Conservation (phyloP, 2,329 filamentous ascomycete genomes). For the Stagonosporopsis cucurbitacearum region DNA sequence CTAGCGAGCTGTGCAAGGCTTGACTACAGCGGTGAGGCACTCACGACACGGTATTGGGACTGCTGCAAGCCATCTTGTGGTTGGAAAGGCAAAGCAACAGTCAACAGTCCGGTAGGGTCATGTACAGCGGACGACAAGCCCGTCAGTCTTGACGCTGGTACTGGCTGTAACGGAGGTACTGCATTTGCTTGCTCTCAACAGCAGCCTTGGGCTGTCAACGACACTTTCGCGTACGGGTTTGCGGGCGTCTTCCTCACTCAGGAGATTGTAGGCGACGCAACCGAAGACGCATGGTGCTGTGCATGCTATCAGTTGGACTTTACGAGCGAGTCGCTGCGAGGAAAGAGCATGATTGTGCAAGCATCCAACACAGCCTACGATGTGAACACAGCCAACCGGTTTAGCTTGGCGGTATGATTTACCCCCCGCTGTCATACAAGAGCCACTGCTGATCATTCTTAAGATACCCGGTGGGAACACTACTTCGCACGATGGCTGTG, state of each 20-base stretch:
- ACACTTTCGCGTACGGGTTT: slow-evolving; percentile 68
- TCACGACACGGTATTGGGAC: slow-evolving; percentile 57
- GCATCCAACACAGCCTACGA: slow-evolving; percentile 65
- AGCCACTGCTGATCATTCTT: slow-evolving; percentile 22
- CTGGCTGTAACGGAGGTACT: slow-evolving; percentile 62
- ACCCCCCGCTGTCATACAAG: no score
- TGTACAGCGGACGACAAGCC: slow-evolving; percentile 65
- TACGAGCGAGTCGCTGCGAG: slow-evolving; percentile 60
- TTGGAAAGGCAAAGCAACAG: slow-evolving; percentile 63
- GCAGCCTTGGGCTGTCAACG: slow-evolving; percentile 66
- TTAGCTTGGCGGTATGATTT: no score
- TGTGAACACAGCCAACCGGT: neutral
- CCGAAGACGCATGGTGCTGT: slow-evolving; percentile 68
- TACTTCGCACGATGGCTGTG: slow-evolving; percentile 47
- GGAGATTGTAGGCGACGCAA: no score
- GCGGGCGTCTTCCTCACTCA: slow-evolving; percentile 65
- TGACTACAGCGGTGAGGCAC: slow-evolving; percentile 39
- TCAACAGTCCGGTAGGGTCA: slow-evolving; percentile 60
- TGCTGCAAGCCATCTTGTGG: slow-evolving; percentile 75
- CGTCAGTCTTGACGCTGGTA: slow-evolving; percentile 56
- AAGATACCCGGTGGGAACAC: no score
- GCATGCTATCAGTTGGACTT: slow-evolving; percentile 69
- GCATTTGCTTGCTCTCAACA: slow-evolving; percentile 67
- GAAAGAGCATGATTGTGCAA: slow-evolving; percentile 70
- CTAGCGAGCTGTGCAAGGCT: slow-evolving; percentile 32